Conservation (phyloP, 805 yeast genomes). For the Wickerhamiella shivajii region DNA sequence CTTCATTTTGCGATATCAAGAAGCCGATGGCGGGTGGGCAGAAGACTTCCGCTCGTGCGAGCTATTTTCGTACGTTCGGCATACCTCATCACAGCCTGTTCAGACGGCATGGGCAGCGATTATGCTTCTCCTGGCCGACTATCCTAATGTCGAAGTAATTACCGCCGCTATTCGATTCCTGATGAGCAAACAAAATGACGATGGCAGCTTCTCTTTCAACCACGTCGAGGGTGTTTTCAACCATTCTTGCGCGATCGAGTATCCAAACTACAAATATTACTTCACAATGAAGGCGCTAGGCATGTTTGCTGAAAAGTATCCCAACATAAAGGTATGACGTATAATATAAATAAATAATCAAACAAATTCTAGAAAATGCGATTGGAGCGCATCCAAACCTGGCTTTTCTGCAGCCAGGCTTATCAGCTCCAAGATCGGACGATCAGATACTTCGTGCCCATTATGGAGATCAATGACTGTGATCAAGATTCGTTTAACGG, state of each 20-base stretch:
- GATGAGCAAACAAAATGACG: conserved; percentile 46
- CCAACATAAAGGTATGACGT: neutral
- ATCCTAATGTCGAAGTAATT: conserved; percentile 55
- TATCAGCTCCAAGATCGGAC: neutral
- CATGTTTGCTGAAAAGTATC: conserved; percentile 32
- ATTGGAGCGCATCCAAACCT: neutral
- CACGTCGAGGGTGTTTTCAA: conserved; percentile 92
- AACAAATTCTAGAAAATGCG: neutral
- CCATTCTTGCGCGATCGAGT: conserved; percentile 87
- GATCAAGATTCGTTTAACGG: conserved; percentile 1
- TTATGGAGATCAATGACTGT: no score
- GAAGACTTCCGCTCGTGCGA: conserved; percentile 88
- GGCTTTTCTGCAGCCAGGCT: neutral
- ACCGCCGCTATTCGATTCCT: conserved; percentile 47
- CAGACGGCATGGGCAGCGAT: conserved; percentile 91
- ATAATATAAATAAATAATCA: neutral
- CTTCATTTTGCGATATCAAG: conserved; percentile 59
- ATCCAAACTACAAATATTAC: conserved; percentile 79
- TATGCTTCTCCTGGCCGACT: conserved; percentile 64
- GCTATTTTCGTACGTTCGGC: conserved; percentile 57
- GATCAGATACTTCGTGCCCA: no score
- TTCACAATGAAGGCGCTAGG: conserved; percentile 93
- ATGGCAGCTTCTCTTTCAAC: conserved; percentile 80
- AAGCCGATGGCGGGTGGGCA: conserved; percentile 93
- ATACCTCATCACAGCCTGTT: conserved; percentile 50